A percentile compares a stretch with the other conserved stretches of the same genome.
Evolutionary conservation across 805 yeast species (phyloP).

Genomic region (Spathaspora sp.): DNA sequence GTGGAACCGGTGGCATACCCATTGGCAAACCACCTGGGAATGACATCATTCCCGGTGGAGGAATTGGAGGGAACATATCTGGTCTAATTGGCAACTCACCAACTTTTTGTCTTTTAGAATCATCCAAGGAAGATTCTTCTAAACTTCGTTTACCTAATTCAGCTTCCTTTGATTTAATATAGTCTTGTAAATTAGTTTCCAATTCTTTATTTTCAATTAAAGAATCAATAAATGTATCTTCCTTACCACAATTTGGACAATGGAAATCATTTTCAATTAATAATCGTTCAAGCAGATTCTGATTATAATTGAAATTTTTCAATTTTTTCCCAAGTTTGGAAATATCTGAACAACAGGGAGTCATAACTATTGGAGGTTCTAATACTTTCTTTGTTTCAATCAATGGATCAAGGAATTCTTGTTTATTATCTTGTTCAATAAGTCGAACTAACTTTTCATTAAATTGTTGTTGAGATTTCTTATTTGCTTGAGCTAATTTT

Average conservation of each 20-base stretch:
- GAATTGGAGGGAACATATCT: conserved; percentile 5
- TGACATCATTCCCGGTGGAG: conserved; percentile 11
- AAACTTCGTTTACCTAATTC: conserved; percentile 35
- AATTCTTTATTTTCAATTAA: conserved; percentile 60
- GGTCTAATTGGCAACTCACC: background rate
- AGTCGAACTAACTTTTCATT: conserved; percentile 29
- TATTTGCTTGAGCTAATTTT: conserved; percentile 49
- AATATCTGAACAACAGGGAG: conserved; percentile 72
- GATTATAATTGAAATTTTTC: conserved; percentile 36
- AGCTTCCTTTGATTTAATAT: conserved; percentile 31
- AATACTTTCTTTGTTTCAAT: conserved; percentile 46
- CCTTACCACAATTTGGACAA: conserved; percentile 81
- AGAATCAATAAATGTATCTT: conserved; percentile 74
- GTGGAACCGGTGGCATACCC: background rate
- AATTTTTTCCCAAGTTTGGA: conserved; percentile 52
- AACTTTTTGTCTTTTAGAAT: conserved; percentile 24
- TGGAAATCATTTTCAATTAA: conserved; percentile 80
- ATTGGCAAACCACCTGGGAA: conserved; percentile 7
- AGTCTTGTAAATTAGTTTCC: conserved; percentile 51
- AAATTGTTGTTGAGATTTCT: conserved; percentile 52
- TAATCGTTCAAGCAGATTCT: conserved; percentile 35
- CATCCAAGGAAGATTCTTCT: conserved; percentile 16
- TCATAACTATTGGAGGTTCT: conserved; percentile 63
- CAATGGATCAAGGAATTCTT: conserved; percentile 65
- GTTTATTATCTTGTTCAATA: conserved; percentile 25